Evolutionary conservation across 495 filamentous ascomycete genomes (phyloP).

Genomic region (Neurospora sp.): DNA sequence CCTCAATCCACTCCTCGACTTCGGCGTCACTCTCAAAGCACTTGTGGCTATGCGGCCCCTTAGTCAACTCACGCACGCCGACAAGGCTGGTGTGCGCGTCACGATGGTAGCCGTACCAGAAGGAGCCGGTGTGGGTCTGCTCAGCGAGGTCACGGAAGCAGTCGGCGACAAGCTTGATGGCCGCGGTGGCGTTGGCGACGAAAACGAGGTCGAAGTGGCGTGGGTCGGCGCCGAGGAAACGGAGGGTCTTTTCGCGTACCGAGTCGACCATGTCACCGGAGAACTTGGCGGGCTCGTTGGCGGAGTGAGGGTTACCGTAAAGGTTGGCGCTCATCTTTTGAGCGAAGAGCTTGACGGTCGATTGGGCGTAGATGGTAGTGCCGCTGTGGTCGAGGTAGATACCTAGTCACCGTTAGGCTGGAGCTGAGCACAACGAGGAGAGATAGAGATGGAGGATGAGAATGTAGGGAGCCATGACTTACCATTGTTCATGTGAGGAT

Average conservation of each 20-base stretch:
- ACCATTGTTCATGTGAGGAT: constrained; percentile 40
- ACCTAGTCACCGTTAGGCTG: constrained; percentile 16
- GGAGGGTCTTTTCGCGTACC: constrained; percentile 53
- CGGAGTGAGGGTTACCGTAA: constrained; percentile 70
- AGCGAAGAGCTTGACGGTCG: constrained; percentile 49
- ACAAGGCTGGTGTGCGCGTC: constrained; percentile 68
- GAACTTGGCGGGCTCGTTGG: constrained; percentile 51
- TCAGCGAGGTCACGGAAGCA: constrained; percentile 48
- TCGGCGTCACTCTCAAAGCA: constrained; percentile 55
- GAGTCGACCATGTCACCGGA: constrained; percentile 51
- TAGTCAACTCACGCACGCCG: constrained; percentile 54
- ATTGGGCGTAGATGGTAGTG: constrained; percentile 59
- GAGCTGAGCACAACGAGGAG: neutral
- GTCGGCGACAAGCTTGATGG: constrained; percentile 70
- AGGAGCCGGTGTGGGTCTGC: constrained; percentile 29
- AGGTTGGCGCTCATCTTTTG: constrained; percentile 46
- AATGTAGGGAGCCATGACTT: neutral
- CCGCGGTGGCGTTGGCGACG: constrained; percentile 84
- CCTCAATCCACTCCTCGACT: constrained; percentile 53
- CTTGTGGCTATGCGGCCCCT: constrained; percentile 30
- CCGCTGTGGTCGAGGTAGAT: constrained; percentile 68
- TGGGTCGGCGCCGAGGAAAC: constrained; percentile 78
- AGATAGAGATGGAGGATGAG: neutral
- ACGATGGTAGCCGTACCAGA: constrained; percentile 68
- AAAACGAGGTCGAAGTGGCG: constrained; percentile 81